Evolutionary conservation across 2,329 filamentous ascomycete species (phyloP).

Genomic region (Volutella citrinella): DNA sequence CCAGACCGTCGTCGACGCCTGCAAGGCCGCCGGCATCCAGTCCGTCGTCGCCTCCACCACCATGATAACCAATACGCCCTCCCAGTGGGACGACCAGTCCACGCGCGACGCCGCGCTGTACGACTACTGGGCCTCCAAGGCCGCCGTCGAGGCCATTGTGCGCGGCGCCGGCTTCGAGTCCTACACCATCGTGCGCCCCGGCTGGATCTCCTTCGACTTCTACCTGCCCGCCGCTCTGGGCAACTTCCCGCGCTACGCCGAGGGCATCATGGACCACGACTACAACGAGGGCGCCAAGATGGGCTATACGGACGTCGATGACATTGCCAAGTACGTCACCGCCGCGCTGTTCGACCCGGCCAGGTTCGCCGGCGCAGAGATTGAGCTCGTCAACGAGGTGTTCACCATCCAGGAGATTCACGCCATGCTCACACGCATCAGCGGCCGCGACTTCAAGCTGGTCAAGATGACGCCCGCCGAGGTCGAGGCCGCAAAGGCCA

Average conservation of each 20-base stretch:
- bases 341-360: conserved; percentile 28
- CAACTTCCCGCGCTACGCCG: conserved; percentile 29
- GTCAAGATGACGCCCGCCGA: conserved; percentile 14
- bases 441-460: conserved; percentile 25
- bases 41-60: conserved; percentile 26
- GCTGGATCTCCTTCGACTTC: conserved; percentile 27
- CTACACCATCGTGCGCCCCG: conserved; percentile 34
- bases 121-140: conserved; percentile 36
- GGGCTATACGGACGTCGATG: conserved; percentile 26
- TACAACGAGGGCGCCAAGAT: conserved; percentile 19
- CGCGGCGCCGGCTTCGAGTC: conserved; percentile 24
- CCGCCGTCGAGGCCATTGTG: conserved; percentile 32
- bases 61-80: conserved; percentile 13
- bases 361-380: conserved; percentile 28
- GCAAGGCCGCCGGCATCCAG: conserved; percentile 29
- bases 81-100: conserved; percentile 21
- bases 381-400: conserved; percentile 28
- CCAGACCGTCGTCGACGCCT: conserved; percentile 28
- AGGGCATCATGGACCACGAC: conserved; percentile 25
- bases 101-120: conserved; percentile 13
- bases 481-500: conserved; percentile 2
- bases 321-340: conserved; percentile 31
- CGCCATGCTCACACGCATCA: conserved; percentile 27
- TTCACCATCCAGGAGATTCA: conserved; percentile 28
- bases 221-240: conserved; percentile 13